These are phyloP conservation scores for Pyrenochaeta sp. DNA, from an alignment of 2,329 filamentous ascomycete species.

Conservation along the genomic window DNA sequence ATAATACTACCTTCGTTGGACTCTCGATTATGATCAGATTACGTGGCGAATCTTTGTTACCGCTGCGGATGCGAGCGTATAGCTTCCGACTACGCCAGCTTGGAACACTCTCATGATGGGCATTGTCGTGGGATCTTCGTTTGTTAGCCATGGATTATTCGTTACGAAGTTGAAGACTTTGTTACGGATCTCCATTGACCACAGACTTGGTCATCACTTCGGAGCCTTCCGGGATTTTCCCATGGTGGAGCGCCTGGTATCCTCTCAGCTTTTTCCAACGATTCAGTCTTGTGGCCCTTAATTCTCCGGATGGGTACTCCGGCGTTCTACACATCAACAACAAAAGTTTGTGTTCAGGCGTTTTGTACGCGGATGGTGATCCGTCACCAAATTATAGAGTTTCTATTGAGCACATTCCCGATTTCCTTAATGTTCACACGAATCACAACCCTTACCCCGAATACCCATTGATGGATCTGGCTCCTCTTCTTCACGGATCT, in stretches of 20 bases:
- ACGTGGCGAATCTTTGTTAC: conserved; percentile 66
- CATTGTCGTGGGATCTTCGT: conserved; percentile 57
- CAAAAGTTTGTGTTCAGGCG: conserved; percentile 44
- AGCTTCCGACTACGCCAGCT: conserved; percentile 62
- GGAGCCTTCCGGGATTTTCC: conserved; percentile 3
- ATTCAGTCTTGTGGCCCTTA: conserved; percentile 30
- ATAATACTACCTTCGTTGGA: conserved; percentile 62
- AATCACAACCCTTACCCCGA: conserved; percentile 30
- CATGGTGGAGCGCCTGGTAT: conserved; percentile 13
- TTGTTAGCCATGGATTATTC: conserved; percentile 61
- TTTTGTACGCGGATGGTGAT: conserved; percentile 35
- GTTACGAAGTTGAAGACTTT: conserved; percentile 50
- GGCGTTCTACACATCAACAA: conserved; percentile 31
- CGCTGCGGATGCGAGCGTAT: conserved; percentile 59
- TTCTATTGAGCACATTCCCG: conserved; percentile 26
- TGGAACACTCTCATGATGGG: conserved; percentile 59
- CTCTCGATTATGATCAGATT: conserved; percentile 70
- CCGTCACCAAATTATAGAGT: conserved; percentile 31
- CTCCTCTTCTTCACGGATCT: conserved; percentile 21
- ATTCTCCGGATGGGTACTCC: conserved; percentile 23
- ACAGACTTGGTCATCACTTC: neutral
- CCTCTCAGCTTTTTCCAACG: conserved; percentile 6
- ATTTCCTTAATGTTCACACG: conserved; percentile 35
- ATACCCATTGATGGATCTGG: conserved; percentile 30
- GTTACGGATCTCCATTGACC: conserved; percentile 3